Conservation (phyloP, 768 basidiomycete genomes). For the Ramaria rubella region DNA sequence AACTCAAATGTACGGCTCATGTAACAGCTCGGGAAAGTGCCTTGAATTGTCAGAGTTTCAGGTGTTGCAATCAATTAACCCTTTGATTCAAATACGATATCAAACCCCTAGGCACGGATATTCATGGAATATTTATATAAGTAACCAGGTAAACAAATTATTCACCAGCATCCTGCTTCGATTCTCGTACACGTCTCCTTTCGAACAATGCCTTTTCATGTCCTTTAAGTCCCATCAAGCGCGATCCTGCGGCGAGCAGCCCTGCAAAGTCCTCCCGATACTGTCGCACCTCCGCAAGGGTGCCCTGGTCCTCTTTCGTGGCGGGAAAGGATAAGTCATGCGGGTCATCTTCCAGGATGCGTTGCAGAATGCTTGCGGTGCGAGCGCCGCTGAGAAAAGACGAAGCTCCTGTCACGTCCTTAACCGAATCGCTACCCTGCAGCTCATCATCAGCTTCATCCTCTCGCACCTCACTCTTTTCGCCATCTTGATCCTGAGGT, state of each 20-base stretch:
- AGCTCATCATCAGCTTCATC: constrained; percentile 21
- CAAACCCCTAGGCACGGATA: no score
- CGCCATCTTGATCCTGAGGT: constrained; percentile 17
- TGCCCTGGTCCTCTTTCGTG: constrained; percentile 9
- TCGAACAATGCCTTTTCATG: constrained; percentile 11
- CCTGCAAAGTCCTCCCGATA: constrained; percentile 14
- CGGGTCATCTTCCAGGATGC: not conserved
- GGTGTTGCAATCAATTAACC: no score
- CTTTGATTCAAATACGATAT: no score
- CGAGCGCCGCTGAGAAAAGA: not conserved
- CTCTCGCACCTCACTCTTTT: constrained; percentile 22
- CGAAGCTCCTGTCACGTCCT: constrained; percentile 15
- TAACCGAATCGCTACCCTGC: constrained; percentile 18
- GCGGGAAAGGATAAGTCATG: not conserved
- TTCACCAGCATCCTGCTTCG: constrained; percentile 23
- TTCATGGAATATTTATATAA: not conserved
- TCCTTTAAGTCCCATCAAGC: constrained; percentile 11
- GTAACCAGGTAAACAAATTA: constrained; percentile 5
- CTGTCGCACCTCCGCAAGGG: constrained; percentile 4
- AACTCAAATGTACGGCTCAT: no score
- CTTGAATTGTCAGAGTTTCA: no score
- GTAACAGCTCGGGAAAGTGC: no score
- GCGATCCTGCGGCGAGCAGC: constrained; percentile 11
- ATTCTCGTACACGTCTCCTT: constrained; percentile 23
- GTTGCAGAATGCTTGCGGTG: not conserved